Conservation (phyloP, 805 yeast genomes). For the Candida rishiriensis region DNA sequence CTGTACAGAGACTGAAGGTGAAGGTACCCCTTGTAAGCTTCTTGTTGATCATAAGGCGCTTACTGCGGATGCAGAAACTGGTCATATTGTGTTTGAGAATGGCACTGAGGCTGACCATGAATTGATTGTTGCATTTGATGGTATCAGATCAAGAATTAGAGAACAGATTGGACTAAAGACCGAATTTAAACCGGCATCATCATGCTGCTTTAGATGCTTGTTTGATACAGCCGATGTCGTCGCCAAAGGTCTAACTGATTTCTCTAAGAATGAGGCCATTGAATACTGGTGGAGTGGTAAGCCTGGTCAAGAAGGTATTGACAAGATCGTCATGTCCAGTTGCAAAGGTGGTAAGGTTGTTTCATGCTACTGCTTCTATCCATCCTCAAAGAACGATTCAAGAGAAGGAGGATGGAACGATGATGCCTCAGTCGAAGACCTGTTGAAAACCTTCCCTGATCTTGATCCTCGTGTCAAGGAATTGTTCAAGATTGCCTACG, state of each 20-base stretch:
- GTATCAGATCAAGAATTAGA: constrained; percentile 24
- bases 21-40: constrained; percentile 22
- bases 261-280: constrained; percentile 23
- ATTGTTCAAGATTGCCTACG: constrained; percentile 23
- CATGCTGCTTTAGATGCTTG: constrained; percentile 24
- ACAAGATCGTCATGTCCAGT: constrained; percentile 25
- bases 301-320: constrained; percentile 18
- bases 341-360: constrained; percentile 22
- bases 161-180: constrained; percentile 19
- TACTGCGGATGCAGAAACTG: constrained; percentile 21
- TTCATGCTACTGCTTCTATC: constrained; percentile 26
- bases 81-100: constrained; percentile 24
- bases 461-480: constrained; percentile 20
- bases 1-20: constrained; percentile 18
- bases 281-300: constrained; percentile 24
- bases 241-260: constrained; percentile 18
- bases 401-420: constrained; percentile 23
- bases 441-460: constrained; percentile 17
- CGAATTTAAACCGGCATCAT: constrained; percentile 14
- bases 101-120: constrained; percentile 23
- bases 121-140: constrained; percentile 30
- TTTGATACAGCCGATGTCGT: constrained; percentile 20
- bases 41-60: constrained; percentile 18
- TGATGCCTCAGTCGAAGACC: constrained; percentile 17
- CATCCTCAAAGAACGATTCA: constrained; percentile 16